A percentile compares a stretch with the other conserved stretches of the same genome.
phyloP scores from a whole-genome alignment of 2,329 filamentous ascomycete genomes.

The Ophiostoma quercus region DNA sequence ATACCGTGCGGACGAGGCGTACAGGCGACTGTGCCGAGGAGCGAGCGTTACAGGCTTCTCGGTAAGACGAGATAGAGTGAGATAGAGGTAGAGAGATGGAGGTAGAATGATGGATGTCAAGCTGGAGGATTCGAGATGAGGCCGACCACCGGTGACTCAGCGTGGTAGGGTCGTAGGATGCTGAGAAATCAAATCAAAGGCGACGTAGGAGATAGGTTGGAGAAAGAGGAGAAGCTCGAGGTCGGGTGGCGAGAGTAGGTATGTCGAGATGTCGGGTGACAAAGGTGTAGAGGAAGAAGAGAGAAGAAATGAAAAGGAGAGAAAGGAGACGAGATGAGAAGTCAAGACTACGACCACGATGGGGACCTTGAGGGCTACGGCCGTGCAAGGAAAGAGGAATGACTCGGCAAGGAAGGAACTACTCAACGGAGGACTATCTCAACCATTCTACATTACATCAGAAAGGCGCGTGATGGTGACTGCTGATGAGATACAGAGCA shows the following conservation, averaged over 20 bases:
- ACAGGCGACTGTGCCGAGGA: slow-evolving; percentile 10
- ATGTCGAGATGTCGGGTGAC: background rate
- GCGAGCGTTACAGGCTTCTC: background rate
- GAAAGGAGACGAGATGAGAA: background rate
- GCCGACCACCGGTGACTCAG: background rate
- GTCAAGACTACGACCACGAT: background rate
- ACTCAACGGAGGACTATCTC: background rate
- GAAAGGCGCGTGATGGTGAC: slow-evolving; percentile 1
- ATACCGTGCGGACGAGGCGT: slow-evolving; percentile 13
- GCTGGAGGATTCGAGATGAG: too few relatives aligned
- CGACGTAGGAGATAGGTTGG: background rate
- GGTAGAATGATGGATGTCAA: too few relatives aligned
- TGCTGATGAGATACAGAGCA: background rate
- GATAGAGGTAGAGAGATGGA: background rate
- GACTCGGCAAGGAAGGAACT: background rate
- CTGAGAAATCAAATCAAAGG: background rate
- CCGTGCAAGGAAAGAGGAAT: background rate
- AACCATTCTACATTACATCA: background rate
- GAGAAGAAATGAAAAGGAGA: background rate
- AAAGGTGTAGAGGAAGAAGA: background rate
- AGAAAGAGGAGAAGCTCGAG: background rate
- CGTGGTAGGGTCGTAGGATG: background rate
- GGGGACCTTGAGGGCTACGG: background rate
- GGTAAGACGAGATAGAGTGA: background rate
- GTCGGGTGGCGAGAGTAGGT: background rate